Evolutionary conservation across 768 basidiomycete genomes (phyloP).

Genomic region (Saitozyma podzolica): DNA sequence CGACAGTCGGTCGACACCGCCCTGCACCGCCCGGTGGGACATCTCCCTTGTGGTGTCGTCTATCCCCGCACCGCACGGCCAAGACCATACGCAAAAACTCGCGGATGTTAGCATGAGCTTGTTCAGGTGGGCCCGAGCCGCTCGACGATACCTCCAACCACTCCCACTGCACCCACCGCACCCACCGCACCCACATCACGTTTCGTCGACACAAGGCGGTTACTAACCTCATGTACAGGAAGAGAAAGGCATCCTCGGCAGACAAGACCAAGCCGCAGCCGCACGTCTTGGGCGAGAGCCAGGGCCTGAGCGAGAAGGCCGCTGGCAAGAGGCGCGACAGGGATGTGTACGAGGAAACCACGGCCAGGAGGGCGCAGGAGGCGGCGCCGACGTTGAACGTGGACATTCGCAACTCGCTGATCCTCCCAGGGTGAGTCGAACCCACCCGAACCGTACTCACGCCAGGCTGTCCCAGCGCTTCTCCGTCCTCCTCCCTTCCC

Average conservation of each 20-base stretch:
- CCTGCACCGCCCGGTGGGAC: too few species aligned
- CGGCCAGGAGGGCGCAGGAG: conserved; percentile 5
- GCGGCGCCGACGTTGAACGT: conserved; percentile 36
- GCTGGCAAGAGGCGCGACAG: not conserved
- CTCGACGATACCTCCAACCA: too few species aligned
- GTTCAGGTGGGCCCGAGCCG: too few species aligned
- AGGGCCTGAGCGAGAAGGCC: not conserved
- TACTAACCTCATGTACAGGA: not conserved
- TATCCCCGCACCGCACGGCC: too few species aligned
- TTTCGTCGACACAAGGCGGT: too few species aligned
- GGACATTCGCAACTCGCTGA: conserved; percentile 41
- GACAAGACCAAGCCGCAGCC: conserved; percentile 1
- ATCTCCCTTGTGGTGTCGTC: too few species aligned
- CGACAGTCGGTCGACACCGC: too few species aligned
- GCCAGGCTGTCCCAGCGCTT: conserved; percentile 39
- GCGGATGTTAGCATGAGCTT: too few species aligned
- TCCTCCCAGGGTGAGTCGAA: conserved; percentile 40
- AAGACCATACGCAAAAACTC: too few species aligned
- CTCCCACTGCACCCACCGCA: too few species aligned
- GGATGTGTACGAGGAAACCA: not conserved
- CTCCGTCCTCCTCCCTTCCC: conserved; percentile 40
- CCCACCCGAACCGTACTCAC: not conserved
- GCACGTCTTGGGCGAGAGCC: too few species aligned
- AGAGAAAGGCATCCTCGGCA: conserved; percentile 1
- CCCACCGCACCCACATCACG: too few species aligned